phyloP scores from a whole-genome alignment of 768 basidiomycete genomes.

The Kwoniella mangroviensis region DNA sequence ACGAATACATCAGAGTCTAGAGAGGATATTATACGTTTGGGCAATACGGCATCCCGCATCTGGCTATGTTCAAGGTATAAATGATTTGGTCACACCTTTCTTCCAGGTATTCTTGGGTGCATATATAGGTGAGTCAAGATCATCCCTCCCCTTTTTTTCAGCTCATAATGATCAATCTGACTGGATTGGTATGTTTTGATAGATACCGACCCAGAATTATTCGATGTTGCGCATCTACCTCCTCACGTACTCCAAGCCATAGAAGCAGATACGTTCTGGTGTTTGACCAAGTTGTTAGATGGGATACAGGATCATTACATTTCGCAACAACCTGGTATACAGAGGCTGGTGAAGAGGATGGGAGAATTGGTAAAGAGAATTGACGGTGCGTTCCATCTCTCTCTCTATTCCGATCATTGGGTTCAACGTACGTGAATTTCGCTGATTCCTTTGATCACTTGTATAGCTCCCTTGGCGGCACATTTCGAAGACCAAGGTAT shows the following conservation, averaged over 20 bases:
- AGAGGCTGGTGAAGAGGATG: constrained; percentile 90
- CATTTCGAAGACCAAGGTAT: constrained; percentile 90
- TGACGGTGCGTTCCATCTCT: too few relatives aligned
- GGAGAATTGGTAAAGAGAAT: constrained; percentile 74
- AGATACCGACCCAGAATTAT: constrained; percentile 90
- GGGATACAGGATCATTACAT: constrained; percentile 99
- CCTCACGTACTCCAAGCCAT: constrained; percentile 74
- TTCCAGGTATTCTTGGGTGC: constrained; percentile 95
- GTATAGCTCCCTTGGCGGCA: constrained; percentile 76
- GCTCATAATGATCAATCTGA: too few relatives aligned
- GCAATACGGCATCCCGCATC: constrained; percentile 98
- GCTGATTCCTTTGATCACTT: neutral
- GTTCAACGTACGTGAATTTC: too few relatives aligned
- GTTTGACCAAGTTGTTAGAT: constrained; percentile 88
- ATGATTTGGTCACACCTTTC: constrained; percentile 96
- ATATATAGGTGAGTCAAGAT: constrained; percentile 89
- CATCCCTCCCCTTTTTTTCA: too few relatives aligned
- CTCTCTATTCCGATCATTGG: too few relatives aligned
- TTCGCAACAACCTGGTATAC: constrained; percentile 93
- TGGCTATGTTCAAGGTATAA: constrained; percentile 99
- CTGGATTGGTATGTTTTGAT: neutral
- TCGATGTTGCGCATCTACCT: constrained; percentile 79
- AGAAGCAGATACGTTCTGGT: constrained; percentile 99
- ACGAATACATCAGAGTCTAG: constrained; percentile 69
- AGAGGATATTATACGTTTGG: constrained; percentile 97